Evolutionary conservation across 73 alveolate species (phyloP).

Genomic region (Paramecium sexaurelia): DNA sequence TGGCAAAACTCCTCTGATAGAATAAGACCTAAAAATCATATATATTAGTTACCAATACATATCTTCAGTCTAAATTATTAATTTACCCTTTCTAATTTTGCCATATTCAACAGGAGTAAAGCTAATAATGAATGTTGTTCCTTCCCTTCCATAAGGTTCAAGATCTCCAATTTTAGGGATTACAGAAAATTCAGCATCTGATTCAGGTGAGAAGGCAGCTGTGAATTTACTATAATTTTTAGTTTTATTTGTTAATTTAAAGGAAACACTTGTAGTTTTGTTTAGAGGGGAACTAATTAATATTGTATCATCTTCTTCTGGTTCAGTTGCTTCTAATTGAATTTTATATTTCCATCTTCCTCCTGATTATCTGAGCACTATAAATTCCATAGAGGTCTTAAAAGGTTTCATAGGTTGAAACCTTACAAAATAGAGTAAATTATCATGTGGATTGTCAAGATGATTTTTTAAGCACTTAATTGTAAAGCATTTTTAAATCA

Average conservation of each 20-base stretch:
- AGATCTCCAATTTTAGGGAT: constrained; percentile 93
- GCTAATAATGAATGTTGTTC: constrained; percentile 93
- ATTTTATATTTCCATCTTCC: constrained; percentile 98
- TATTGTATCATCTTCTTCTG: constrained; percentile 97
- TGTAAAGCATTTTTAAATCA: constrained; percentile 92
- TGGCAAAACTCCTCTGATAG: constrained; percentile 62
- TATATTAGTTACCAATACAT: constrained; percentile 86
- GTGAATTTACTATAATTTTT: constrained; percentile 93
- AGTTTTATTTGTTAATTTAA: constrained; percentile 91
- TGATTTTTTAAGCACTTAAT: constrained; percentile 84
- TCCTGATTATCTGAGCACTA: constrained; percentile 91
- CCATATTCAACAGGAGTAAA: constrained; percentile 98
- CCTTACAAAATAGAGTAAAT: constrained; percentile 87
- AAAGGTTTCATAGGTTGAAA: constrained; percentile 97
- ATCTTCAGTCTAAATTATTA: constrained; percentile 97
- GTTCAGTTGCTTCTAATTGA: constrained; percentile 94
- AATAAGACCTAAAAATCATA: constrained; percentile 36
- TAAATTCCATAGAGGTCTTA: constrained; percentile 92
- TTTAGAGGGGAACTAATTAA: constrained; percentile 90
- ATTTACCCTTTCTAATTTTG: constrained; percentile 92
- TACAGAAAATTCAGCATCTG: constrained; percentile 94
- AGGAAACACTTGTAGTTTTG: constrained; percentile 91
- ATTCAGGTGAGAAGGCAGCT: constrained; percentile 96
- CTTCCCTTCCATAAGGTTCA: constrained; percentile 92
- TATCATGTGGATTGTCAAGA: constrained; percentile 76